A percentile compares a stretch with the other conserved stretches of the same genome.
These are phyloP conservation scores for Lodderomyces beijingensis DNA, from an alignment of 1,139 yeast genomes.

Conservation along the genomic window DNA sequence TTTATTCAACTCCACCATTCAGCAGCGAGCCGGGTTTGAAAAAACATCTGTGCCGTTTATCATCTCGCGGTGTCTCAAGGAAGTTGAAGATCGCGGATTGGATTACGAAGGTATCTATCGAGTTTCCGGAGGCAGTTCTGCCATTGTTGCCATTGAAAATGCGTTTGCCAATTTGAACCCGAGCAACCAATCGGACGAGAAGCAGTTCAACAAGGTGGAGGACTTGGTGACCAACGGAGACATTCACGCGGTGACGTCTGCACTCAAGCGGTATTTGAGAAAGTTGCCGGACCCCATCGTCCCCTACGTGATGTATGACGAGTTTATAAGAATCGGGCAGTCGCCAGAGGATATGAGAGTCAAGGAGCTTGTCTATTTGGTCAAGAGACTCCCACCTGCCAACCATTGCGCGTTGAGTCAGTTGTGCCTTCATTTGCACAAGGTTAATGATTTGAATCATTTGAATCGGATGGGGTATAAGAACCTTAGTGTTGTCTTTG, in stretches of 20 bases:
- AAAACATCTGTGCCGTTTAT: conserved; percentile 62
- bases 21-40: conserved; percentile 58
- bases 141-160: conserved; percentile 55
- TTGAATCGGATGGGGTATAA: conserved; percentile 73
- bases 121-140: conserved; percentile 83
- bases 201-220: conserved; percentile 37
- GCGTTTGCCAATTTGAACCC: conserved; percentile 34
- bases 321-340: conserved; percentile 46
- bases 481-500: conserved; percentile 89
- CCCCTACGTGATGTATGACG: conserved; percentile 64
- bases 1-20: conserved; percentile 50
- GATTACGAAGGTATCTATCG: conserved; percentile 85
- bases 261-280: conserved; percentile 80
- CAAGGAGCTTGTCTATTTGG: conserved; percentile 23
- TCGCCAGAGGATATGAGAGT: conserved; percentile 14
- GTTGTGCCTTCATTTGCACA: conserved; percentile 61
- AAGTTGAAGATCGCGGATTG: conserved; percentile 72
- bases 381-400: conserved; percentile 56
- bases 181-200: conserved; percentile 21
- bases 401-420: conserved; percentile 56
- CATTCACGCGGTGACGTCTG: conserved; percentile 82
- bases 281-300: conserved; percentile 83
- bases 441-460: conserved; percentile 45
- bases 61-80: conserved; percentile 67
- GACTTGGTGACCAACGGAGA: conserved; percentile 61